These are phyloP conservation scores for Colletotrichum sojae DNA, from an alignment of 2,329 filamentous ascomycete genomes.

Conservation along the genomic window DNA sequence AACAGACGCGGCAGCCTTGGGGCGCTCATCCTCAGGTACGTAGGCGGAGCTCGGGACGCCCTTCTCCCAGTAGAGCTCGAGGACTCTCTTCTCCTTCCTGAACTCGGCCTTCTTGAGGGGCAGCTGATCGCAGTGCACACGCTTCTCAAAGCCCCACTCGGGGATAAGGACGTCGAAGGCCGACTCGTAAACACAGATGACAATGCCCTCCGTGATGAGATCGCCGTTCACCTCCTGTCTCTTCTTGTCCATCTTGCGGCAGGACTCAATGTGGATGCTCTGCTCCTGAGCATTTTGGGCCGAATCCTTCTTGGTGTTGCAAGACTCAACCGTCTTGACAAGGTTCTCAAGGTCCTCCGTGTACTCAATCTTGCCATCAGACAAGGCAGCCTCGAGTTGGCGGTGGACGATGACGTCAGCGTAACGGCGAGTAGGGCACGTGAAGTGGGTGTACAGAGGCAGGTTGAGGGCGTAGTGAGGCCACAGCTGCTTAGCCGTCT, in stretches of 20 bases:
- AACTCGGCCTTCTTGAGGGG: slow-evolving; percentile 99
- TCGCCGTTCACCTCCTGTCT: slow-evolving; percentile 90
- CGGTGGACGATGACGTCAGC: slow-evolving; percentile 96
- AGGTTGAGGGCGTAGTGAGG: slow-evolving; percentile 94
- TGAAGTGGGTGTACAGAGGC: slow-evolving; percentile 97
- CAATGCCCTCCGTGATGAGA: slow-evolving; percentile 94
- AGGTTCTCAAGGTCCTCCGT: slow-evolving; percentile 89
- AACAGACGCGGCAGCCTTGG: slow-evolving; percentile 83
- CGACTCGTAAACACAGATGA: slow-evolving; percentile 97
- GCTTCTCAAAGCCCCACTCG: slow-evolving; percentile 99
- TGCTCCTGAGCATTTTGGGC: slow-evolving; percentile 98
- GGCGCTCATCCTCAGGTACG: slow-evolving; percentile 95
- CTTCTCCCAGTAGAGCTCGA: slow-evolving; percentile 99
- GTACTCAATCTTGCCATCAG: slow-evolving; percentile 86
- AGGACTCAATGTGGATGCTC: slow-evolving; percentile 98
- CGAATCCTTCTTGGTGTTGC: slow-evolving; percentile 99
- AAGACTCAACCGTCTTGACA: slow-evolving; percentile 92
- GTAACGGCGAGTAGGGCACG: slow-evolving; percentile 93
- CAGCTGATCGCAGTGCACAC: slow-evolving; percentile 97
- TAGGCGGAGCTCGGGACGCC: slow-evolving; percentile 96
- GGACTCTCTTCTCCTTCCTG: slow-evolving; percentile 92
- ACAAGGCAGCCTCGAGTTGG: slow-evolving; percentile 89
- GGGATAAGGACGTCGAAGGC: slow-evolving; percentile 98
- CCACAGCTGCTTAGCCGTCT: slow-evolving; percentile 82
- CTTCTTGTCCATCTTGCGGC: slow-evolving; percentile 94